phyloP scores from a whole-genome alignment of 257 asterid genomes.

The Solanum chiquidenum region DNA sequence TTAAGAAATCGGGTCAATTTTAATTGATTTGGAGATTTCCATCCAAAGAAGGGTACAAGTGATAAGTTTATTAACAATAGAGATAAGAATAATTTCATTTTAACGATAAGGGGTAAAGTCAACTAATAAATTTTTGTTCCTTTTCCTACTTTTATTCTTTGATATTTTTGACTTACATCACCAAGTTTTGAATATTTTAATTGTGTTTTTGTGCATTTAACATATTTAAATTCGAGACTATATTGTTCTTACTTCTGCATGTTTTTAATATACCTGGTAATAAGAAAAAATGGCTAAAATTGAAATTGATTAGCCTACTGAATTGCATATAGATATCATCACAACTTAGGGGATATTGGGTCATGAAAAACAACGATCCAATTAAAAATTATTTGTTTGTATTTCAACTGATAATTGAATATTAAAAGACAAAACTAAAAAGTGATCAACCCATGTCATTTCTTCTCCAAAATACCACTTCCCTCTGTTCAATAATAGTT shows the following conservation, averaged over 20 bases:
- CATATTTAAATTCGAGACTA: not conserved
- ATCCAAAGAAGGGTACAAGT: too few relatives aligned
- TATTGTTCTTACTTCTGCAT: not conserved
- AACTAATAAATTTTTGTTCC: too few relatives aligned
- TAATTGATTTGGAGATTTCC: too few relatives aligned
- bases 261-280: not conserved
- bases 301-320: not conserved
- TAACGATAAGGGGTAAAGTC: too few relatives aligned
- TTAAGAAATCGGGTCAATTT: too few relatives aligned
- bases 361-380: not conserved
- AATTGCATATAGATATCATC: not conserved
- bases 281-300: not conserved
- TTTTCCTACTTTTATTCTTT: not conserved
- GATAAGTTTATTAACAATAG: too few relatives aligned
- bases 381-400: not conserved
- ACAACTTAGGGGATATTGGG: not conserved
- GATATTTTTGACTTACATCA: not conserved
- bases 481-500: accelerated
- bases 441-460: not conserved
- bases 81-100: too few relatives aligned
- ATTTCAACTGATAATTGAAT: not conserved
- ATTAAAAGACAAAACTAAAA: not conserved
- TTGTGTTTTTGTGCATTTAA: not conserved
- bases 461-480: not conserved
- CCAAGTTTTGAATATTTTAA: not conserved